phyloP scores from a whole-genome alignment of 768 basidiomycete genomes.

The Lentinula raphanica region DNA sequence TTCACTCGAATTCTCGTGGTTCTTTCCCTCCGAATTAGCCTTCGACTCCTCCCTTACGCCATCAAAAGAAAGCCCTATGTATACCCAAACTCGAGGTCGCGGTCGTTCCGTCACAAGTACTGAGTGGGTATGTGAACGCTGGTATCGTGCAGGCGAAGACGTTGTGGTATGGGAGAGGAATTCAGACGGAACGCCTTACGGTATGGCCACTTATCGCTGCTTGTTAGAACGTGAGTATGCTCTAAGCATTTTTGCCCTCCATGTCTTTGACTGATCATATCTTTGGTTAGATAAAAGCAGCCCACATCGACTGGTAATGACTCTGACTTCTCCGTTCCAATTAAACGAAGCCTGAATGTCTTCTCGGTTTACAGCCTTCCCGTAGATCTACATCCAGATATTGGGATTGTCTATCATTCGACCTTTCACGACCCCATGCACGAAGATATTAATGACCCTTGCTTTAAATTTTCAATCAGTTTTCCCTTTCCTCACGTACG shows the following conservation, averaged over 20 bases:
- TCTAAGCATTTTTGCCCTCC: background rate
- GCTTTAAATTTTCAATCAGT: too few species aligned
- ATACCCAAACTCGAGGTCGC: background rate
- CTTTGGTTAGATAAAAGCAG: background rate
- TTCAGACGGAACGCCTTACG: background rate
- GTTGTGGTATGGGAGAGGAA: background rate
- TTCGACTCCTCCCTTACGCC: background rate
- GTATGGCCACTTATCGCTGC: background rate
- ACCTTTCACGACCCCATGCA: background rate
- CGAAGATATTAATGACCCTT: background rate
- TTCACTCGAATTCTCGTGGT: background rate
- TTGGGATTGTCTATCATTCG: background rate
- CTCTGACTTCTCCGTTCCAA: background rate
- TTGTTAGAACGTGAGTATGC: background rate
- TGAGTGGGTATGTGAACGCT: background rate
- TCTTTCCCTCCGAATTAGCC: background rate
- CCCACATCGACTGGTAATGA: background rate
- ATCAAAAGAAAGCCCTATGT: background rate
- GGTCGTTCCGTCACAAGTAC: background rate
- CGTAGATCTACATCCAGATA: background rate
- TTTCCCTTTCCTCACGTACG: background rate
- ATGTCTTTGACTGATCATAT: background rate
- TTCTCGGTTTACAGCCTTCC: background rate
- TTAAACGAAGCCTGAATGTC: background rate
- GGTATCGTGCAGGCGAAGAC: background rate